These are phyloP conservation scores for Penicillium sp. DNA, from an alignment of 2,329 filamentous ascomycete genomes.

Conservation along the genomic window DNA sequence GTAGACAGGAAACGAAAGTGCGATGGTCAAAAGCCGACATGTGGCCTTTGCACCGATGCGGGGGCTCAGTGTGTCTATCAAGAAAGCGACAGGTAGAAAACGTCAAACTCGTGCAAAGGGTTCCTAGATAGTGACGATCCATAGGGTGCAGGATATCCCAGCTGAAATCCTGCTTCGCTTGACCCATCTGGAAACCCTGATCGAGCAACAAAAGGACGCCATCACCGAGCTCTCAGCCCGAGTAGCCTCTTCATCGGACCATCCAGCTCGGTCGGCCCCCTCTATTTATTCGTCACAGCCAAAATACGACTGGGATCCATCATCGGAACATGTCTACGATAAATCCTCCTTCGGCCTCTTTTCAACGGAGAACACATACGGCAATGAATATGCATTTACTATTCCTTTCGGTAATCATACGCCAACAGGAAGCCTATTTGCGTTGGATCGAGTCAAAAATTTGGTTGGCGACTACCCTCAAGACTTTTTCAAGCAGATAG, in stretches of 20 bases:
- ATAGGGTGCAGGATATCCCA: conserved; percentile 13
- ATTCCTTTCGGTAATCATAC: conserved; percentile 17
- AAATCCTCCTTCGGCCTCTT: background rate
- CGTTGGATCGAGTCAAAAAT: conserved; percentile 14
- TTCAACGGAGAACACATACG: conserved; percentile 1
- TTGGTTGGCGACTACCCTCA: conserved; percentile 20
- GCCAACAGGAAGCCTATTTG: conserved; percentile 16
- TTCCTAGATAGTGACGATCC: conserved; percentile 6
- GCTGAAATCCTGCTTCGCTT: conserved; percentile 18
- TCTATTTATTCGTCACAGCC: background rate
- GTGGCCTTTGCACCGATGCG: conserved; percentile 18
- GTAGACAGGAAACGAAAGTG: conserved; percentile 19
- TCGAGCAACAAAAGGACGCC: conserved; percentile 19
- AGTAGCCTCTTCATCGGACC: conserved; percentile 1
- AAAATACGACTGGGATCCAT: conserved; percentile 8
- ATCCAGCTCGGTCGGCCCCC: background rate
- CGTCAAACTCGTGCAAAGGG: background rate
- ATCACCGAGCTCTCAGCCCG: conserved; percentile 14
- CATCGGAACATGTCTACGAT: background rate
- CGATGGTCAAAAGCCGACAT: conserved; percentile 19
- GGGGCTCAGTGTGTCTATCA: conserved; percentile 22
- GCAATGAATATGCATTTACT: conserved; percentile 9
- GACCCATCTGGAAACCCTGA: conserved; percentile 15
- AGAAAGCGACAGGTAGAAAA: conserved; percentile 19
- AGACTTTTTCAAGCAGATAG: conserved; percentile 18